Percentiles rank a stretch among this genome's conserved stretches.
phyloP scores from a whole-genome alignment of 495 filamentous ascomycete genomes.

The Apiosordaria backusii region DNA sequence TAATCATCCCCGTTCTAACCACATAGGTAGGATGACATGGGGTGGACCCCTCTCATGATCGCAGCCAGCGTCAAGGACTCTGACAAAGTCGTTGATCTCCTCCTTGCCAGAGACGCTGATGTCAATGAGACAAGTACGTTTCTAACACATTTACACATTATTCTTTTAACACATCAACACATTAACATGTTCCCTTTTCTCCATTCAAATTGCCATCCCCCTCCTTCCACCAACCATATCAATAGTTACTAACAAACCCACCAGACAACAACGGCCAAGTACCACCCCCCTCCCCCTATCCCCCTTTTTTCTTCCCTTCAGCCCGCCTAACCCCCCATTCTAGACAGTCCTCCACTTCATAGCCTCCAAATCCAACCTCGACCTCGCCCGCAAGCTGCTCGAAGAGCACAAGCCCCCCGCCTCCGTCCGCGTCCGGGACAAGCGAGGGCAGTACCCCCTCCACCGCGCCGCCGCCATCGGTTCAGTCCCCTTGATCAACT shows the following conservation, averaged over 20 bases:
- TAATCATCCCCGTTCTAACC: background rate
- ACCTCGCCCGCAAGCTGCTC: slow-evolving; percentile 73
- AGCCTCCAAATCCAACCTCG: slow-evolving; percentile 82
- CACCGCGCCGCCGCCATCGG: slow-evolving; percentile 91
- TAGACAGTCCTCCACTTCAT: slow-evolving; percentile 89
- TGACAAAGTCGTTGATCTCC: slow-evolving; percentile 65
- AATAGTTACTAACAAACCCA: slow-evolving; percentile 11
- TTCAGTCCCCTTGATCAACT: slow-evolving; percentile 75
- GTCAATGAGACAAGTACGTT: slow-evolving; percentile 72
- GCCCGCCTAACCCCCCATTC: background rate
- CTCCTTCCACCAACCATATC: slow-evolving; percentile 4
- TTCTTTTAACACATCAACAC: background rate
- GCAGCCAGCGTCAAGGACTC: slow-evolving; percentile 72
- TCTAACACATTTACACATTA: background rate
- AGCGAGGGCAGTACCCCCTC: slow-evolving; percentile 77
- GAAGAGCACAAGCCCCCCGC: slow-evolving; percentile 61
- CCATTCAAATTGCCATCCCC: background rate
- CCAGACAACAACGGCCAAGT: slow-evolving; percentile 58
- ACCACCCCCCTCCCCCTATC: slow-evolving; percentile 3
- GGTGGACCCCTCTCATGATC: slow-evolving; percentile 96
- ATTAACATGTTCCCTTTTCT: no score
- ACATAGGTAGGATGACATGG: slow-evolving; percentile 65
- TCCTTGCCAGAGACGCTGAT: slow-evolving; percentile 78
- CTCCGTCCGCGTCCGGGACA: slow-evolving; percentile 79
- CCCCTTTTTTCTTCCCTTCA: background rate